phyloP scores from a whole-genome alignment of 768 basidiomycete species.

The Tubosaeta sp. region DNA sequence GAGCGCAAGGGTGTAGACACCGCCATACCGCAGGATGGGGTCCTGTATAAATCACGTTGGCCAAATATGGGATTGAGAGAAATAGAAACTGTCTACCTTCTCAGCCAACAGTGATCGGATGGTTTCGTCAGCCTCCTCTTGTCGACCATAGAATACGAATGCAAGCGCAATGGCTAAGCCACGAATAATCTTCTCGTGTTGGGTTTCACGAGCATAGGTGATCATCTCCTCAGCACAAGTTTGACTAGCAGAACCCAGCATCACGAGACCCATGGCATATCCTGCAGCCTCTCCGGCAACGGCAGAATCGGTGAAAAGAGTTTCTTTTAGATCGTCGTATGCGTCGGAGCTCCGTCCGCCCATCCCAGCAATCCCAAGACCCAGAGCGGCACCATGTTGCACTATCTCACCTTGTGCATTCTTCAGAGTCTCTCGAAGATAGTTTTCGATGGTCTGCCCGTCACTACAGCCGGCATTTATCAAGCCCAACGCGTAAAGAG shows the following conservation, averaged over 20 bases:
- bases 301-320: conserved; percentile 91
- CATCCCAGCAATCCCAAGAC: conserved; percentile 94
- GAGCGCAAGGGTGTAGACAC: conserved; percentile 92
- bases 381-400: conserved; percentile 95
- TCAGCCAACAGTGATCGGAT: conserved; percentile 76
- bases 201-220: conserved; percentile 92
- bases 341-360: conserved; percentile 84
- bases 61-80: neutral
- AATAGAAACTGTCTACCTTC: conserved; percentile 51
- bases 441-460: conserved; percentile 61
- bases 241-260: conserved; percentile 88
- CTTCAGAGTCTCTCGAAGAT: conserved; percentile 77
- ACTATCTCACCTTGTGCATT: conserved; percentile 78
- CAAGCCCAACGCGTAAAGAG: conserved; percentile 91
- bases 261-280: conserved; percentile 96
- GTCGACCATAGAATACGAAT: conserved; percentile 87
- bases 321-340: conserved; percentile 87
- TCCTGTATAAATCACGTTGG: conserved; percentile 51
- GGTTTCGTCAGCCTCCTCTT: conserved; percentile 88
- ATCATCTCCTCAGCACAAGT: conserved; percentile 91
- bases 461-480: conserved; percentile 91
- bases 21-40: conserved; percentile 94
- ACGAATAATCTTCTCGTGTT: conserved; percentile 99
- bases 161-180: conserved; percentile 91
- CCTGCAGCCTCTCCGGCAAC: conserved; percentile 95